Percentiles rank a stretch among this genome's conserved stretches.
These are phyloP conservation scores for Leccinum pachyderme DNA, from an alignment of 1,284 basidiomycete genomes.

Conservation along the genomic window DNA sequence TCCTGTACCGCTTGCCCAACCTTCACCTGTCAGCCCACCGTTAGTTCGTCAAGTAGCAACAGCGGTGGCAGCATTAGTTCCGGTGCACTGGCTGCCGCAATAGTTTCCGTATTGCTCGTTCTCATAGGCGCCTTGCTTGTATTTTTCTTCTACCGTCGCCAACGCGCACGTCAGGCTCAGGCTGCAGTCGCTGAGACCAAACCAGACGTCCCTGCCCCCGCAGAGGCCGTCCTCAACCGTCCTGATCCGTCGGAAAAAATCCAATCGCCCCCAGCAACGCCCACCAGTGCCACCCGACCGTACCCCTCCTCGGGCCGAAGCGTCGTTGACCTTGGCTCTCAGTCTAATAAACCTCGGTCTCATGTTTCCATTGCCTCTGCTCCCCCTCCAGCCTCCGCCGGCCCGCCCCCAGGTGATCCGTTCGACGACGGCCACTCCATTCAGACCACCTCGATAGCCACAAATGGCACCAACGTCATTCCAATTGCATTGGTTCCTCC, in stretches of 20 bases:
- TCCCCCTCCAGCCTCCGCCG: slow-evolving; percentile 20
- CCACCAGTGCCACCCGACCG: slow-evolving; percentile 43
- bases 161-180: slow-evolving; percentile 26
- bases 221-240: slow-evolving; percentile 71
- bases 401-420: slow-evolving; percentile 51
- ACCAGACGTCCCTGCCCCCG: slow-evolving; percentile 65
- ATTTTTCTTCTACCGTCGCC: slow-evolving; percentile 63
- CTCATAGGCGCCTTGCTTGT: slow-evolving; percentile 47
- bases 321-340: slow-evolving; percentile 59
- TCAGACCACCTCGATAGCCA: slow-evolving; percentile 66
- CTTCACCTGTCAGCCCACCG: slow-evolving; percentile 32
- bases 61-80: slow-evolving; percentile 52
- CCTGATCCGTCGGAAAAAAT: slow-evolving; percentile 74
- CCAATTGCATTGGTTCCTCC: slow-evolving; percentile 78
- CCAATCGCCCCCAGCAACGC: slow-evolving; percentile 18
- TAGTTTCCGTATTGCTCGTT: slow-evolving; percentile 63
- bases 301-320: slow-evolving; percentile 44
- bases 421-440: slow-evolving; percentile 75
- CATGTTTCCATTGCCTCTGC: slow-evolving; percentile 35
- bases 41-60: slow-evolving; percentile 4
- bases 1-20: slow-evolving; percentile 53
- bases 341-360: slow-evolving; percentile 25
- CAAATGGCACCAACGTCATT: slow-evolving; percentile 78
- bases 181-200: slow-evolving; percentile 43
- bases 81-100: slow-evolving; percentile 72